These are phyloP conservation scores for Podila epicladia DNA, from an alignment of 192 early-diverging fungal species.

Conservation along the genomic window DNA sequence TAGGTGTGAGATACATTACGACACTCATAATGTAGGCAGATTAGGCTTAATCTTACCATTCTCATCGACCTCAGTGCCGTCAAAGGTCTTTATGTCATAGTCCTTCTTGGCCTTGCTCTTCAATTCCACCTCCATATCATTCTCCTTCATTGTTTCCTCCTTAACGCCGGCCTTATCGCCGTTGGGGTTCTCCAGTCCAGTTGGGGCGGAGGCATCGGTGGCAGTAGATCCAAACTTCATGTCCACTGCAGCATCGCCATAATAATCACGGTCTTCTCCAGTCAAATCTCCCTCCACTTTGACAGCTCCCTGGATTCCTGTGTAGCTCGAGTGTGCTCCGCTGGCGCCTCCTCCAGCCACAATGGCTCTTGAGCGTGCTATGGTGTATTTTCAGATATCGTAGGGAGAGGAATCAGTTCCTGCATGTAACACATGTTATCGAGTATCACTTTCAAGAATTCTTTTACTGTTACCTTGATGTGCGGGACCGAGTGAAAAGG, in stretches of 20 bases:
- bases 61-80: slow-evolving; percentile 9
- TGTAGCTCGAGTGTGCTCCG: slow-evolving; percentile 50
- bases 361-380: slow-evolving; percentile 31
- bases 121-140: slow-evolving; percentile 11
- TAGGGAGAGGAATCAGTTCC: neutral
- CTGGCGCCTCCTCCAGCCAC: slow-evolving; percentile 31
- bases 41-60: neutral
- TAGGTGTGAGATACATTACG: neutral
- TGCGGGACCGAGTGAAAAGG: slow-evolving; percentile 62
- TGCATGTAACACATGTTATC: neutral
- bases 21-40: no score
- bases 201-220: slow-evolving; percentile 41
- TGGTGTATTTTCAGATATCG: neutral
- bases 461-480: slow-evolving; percentile 18
- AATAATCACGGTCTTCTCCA: slow-evolving; percentile 40
- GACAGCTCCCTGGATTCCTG: slow-evolving; percentile 18
- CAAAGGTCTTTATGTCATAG: slow-evolving; percentile 13
- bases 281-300: slow-evolving; percentile 25
- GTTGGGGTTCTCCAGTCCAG: slow-evolving; percentile 27
- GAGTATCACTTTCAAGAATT: neutral
- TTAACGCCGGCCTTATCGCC: slow-evolving; percentile 13
- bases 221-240: slow-evolving; percentile 44
- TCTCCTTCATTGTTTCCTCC: slow-evolving; percentile 24
- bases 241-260: slow-evolving; percentile 39
- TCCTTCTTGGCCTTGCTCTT: neutral